A percentile compares a stretch with the other conserved stretches of the same genome.
Evolutionary conservation across 805 yeast genomes (phyloP).

Genomic region (Ogataea populi-albae): DNA sequence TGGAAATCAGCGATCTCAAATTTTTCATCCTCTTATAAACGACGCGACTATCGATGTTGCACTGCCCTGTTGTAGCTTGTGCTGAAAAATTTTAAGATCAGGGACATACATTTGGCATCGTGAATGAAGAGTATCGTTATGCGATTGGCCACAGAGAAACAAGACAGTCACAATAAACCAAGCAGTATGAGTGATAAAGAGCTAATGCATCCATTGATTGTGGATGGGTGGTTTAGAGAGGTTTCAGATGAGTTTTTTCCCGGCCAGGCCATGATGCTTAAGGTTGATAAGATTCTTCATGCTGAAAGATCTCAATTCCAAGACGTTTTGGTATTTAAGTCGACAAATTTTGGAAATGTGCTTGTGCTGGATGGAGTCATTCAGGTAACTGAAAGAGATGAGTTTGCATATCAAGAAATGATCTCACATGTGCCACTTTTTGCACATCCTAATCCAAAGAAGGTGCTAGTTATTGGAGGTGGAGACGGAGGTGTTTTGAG

Average conservation of each 20-base stretch:
- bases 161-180: constrained; percentile 1
- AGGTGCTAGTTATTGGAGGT: constrained; percentile 87
- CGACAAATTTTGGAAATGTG: constrained; percentile 79
- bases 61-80: no score
- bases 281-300: constrained; percentile 62
- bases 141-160: no score
- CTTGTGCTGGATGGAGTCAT: constrained; percentile 85
- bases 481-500: constrained; percentile 95
- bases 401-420: constrained; percentile 91
- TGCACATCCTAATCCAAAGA: constrained; percentile 71
- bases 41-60: no score
- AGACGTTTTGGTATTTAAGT: constrained; percentile 76
- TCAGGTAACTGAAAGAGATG: constrained; percentile 91
- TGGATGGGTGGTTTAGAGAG: constrained; percentile 83
- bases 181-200: constrained; percentile 21
- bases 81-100: no score
- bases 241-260: constrained; percentile 69
- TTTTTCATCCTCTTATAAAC: no score
- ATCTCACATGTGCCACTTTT: constrained; percentile 80
- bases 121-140: no score
- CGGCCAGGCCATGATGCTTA: constrained; percentile 78
- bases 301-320: constrained; percentile 70
- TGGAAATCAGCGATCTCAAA: no score
- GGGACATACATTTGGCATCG: no score
- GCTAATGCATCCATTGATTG: constrained; percentile 48